Base-by-base conservation (phyloP, 2,329 filamentous ascomycete species). In the Davidsoniella neocaledoniae region DNA sequence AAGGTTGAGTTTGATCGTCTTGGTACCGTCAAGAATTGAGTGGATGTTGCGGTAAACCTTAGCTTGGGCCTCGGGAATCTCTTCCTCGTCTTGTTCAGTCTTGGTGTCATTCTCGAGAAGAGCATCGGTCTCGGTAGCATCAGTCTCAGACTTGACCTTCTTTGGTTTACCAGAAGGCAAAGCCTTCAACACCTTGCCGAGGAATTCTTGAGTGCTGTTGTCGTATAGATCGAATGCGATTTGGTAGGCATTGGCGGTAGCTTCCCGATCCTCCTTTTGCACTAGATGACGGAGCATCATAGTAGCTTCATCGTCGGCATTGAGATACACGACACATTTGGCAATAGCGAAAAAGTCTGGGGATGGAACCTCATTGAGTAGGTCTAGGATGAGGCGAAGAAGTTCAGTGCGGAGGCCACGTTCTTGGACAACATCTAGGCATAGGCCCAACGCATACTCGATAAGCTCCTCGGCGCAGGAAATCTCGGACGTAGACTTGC, bases 291-390 rank as follows among this genome's bases (percentile, higher is more conserved):
- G 76, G 40, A 98, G 76, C 66, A 98, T 88, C 55, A 77, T 77
- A 8, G 87, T 88, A 0, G 91, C 91, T 70, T 95, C 83, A 45
- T 85, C 81, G 60, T 95, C 83, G 57, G 94, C 85, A 62, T 94
- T 83, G 16, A 98, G 75, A 59, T 96, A 95, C 37, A 98, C 90
- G 26, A 94, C 91, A 59, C 91, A 98, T 66, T 93, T 94, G 46
- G 91, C 90, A 59, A 98, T 96, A 17, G 91, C 86, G 64, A 98
- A 98, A 66, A 94, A 96, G 63, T 98, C 91, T 0, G 91, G 91
- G 53, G 76, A 86, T 2, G 87, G 84, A 50, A 94, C 91, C 52
- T 93, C 86, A 67, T 83, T 94, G 37, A 98, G 73, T n/a, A 98
- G 77, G 53, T 90, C 85, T n/a, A 98, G 78, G 50, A 98, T 91